Evolutionary conservation across 352 stramenopile species (phyloP).

Genomic region (Phytophthora sansomeana): DNA sequence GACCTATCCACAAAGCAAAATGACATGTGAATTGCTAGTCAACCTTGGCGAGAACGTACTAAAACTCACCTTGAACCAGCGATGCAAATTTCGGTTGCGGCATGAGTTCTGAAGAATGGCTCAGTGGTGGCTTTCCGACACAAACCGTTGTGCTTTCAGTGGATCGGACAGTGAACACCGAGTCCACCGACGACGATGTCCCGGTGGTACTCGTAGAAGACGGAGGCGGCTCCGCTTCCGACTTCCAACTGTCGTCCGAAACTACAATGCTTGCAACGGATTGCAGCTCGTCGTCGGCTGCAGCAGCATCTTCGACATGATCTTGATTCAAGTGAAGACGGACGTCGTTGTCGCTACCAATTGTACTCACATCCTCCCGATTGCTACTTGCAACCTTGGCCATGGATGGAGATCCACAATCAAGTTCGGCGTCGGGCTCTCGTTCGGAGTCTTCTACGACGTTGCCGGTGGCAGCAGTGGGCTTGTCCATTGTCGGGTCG

Average conservation of each 20-base stretch:
- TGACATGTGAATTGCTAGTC: conserved; percentile 4
- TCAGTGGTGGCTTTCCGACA: conserved; percentile 19
- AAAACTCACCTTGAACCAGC: conserved; percentile 28
- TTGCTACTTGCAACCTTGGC: conserved; percentile 15
- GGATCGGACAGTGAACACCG: not conserved
- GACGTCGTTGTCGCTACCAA: conserved; percentile 6
- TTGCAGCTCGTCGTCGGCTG: not conserved
- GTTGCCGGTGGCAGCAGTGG: not conserved
- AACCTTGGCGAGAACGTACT: not conserved
- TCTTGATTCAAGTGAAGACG: conserved; percentile 24
- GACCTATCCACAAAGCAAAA: conserved; percentile 35
- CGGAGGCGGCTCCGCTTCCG: conserved; percentile 11
- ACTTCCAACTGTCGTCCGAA: conserved; percentile 13
- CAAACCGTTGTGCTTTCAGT: conserved; percentile 3
- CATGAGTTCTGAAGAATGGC: conserved; percentile 10
- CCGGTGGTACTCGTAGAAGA: conserved; percentile 30
- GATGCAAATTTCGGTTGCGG: conserved; percentile 9
- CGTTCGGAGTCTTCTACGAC: not conserved
- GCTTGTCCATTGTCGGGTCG: conserved; percentile 21
- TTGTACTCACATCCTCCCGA: conserved; percentile 18
- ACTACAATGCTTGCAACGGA: not conserved
- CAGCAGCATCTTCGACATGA: not conserved
- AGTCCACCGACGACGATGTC: conserved; percentile 26
- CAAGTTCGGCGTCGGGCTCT: conserved; percentile 6
- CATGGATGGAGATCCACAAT: conserved; percentile 25